Percentiles rank a stretch among this genome's conserved stretches.
phyloP scores from a whole-genome alignment of 2,329 filamentous ascomycete genomes.

The Clarireedia homoeocarpa region DNA sequence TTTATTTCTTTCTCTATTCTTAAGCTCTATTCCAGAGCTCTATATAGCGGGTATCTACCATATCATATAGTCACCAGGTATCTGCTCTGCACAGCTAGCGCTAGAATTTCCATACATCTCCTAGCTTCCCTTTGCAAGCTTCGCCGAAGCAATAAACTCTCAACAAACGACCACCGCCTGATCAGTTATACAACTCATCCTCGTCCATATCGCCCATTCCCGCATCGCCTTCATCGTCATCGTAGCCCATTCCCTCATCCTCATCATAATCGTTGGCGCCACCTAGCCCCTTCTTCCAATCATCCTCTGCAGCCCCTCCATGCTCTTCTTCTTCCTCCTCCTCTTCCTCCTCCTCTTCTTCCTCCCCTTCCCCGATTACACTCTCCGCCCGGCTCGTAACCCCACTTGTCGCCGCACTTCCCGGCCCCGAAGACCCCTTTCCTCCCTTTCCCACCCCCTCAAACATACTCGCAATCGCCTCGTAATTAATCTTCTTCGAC shows the following conservation, averaged over 20 bases:
- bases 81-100: too few relatives aligned
- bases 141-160: background rate
- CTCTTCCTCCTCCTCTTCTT: background rate
- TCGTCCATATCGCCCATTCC: constrained; percentile 7
- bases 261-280: background rate
- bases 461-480: constrained; percentile 40
- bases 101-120: background rate
- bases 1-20: too few relatives aligned
- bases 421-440: constrained; percentile 31
- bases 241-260: background rate
- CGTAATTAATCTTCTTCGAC: constrained; percentile 71
- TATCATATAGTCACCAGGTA: too few relatives aligned
- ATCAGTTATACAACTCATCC: background rate
- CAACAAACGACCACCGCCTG: background rate
- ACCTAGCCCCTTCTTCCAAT: constrained; percentile 1
- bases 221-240: background rate
- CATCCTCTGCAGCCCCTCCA: background rate
- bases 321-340: background rate
- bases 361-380: background rate
- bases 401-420: constrained; percentile 38
- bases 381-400: constrained; percentile 31
- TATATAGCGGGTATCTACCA: too few relatives aligned
- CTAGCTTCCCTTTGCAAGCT: background rate
- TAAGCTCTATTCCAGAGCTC: too few relatives aligned
- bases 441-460: constrained; percentile 31